Conservation (phyloP, 2,329 filamentous ascomycete genomes). For the Tympanopsis confertula region DNA sequence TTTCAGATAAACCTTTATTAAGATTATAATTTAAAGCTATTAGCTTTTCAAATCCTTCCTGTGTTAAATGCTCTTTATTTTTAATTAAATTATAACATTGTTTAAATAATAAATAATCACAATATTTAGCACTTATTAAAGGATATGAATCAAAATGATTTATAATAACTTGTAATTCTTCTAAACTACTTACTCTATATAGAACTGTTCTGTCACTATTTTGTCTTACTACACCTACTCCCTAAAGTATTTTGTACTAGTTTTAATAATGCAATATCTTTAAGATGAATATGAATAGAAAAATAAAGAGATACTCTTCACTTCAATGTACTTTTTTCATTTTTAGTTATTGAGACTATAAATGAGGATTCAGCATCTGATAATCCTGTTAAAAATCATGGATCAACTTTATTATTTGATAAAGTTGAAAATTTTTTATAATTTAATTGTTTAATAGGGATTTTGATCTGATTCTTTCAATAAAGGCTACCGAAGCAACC, state of each 20-base stretch:
- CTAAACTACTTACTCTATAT: neutral
- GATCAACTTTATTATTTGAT: neutral
- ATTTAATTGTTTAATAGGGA: slow-evolving; percentile 1
- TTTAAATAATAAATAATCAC: slow-evolving; percentile 1
- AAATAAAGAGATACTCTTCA: neutral
- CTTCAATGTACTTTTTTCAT: neutral
- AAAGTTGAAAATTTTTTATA: slow-evolving; percentile 1
- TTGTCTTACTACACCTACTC: slow-evolving; percentile 1
- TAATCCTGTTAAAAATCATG: neutral
- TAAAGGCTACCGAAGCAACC: neutral
- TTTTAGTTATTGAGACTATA: neutral
- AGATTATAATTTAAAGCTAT: no score
- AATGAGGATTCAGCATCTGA: neutral
- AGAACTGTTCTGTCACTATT: slow-evolving; percentile 1
- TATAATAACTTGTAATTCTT: slow-evolving; percentile 1
- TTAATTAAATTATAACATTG: slow-evolving; percentile 1
- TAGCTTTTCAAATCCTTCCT: no score
- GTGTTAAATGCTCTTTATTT: slow-evolving; percentile 1
- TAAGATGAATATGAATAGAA: neutral
- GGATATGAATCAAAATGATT: neutral
- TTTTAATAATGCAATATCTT: neutral
- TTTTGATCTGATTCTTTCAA: slow-evolving; percentile 1
- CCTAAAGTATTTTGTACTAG: neutral
- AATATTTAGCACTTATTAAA: neutral
- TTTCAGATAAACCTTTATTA: no score